Base-by-base conservation (phyloP, 1,139 yeast genomes). In the Saccharomyces hybrid region DNA sequence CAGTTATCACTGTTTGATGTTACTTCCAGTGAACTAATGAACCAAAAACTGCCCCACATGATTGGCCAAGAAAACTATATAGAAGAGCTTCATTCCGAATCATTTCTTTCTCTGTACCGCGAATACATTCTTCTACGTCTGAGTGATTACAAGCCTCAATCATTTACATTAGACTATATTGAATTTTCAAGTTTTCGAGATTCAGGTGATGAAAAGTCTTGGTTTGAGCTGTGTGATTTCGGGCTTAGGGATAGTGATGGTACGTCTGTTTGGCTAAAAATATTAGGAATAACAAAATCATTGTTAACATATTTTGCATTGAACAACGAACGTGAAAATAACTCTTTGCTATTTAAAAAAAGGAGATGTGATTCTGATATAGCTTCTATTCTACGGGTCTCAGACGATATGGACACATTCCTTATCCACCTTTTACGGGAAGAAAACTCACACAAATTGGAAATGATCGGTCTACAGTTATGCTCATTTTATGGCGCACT, bases 1-100 rank as follows among this genome's bases (percentile, higher is more conserved):
- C 68, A 66, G 48, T 26, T 65, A n/a, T 50, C 58, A 2, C 54
- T 58, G 31, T 60, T 67, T 38, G 60, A 65, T 48, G 42, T 63
- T 13, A 58, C 62, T 42, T 52, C 62, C 0, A 59, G 66, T 29
- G 66, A 66, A 28, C 48, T 68, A 26, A 31, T 66, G 5, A 32
- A 46, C 34, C 54, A 60, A 38, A 52, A 53, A 4, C 29, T 63
- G 14, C 66, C 67, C 1, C 5, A 27, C 26, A 60, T 60, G 59
- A 46, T 57, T 3, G 65, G 63, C 3, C 55, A 54, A 27, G 56
- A 54, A 25, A 54, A 48, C 34, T 46, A 49, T 3, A 42, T 7
- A 5, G 19, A 6, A 34, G 41, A 11, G 29, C 47, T 34, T 23
- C 52, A 29, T 25, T 34, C 32, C 46, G 53, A 27, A 13, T 27